Percentiles rank a stretch among this genome's conserved stretches.
Evolutionary conservation across 1,139 yeast genomes (phyloP).

Genomic region (Yamadazyma sp.): DNA sequence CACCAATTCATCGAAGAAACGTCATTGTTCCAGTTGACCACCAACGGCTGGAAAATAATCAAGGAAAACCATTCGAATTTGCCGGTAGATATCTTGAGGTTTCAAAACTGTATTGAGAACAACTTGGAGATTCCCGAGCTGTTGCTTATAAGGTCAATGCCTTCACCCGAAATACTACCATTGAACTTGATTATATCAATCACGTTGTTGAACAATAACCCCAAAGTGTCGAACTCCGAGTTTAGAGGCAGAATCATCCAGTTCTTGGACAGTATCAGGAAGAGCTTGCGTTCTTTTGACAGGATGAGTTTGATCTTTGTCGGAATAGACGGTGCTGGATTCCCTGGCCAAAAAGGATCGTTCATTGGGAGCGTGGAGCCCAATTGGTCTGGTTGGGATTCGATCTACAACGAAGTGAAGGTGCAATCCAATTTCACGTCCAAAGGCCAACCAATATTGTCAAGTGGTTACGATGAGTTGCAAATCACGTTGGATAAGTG

Average conservation of each 20-base stretch:
- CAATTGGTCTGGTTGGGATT: conserved; percentile 61
- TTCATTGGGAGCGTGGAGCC: conserved; percentile 54
- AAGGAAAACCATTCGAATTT: conserved; percentile 23
- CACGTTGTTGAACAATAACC: conserved; percentile 40
- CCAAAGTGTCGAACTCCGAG: conserved; percentile 30
- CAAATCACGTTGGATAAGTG: conserved; percentile 29
- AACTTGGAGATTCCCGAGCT: conserved; percentile 41
- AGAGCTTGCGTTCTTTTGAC: conserved; percentile 41
- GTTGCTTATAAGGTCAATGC: conserved; percentile 35
- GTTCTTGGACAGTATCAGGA: conserved; percentile 26
- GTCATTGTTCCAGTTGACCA: conserved; percentile 49
- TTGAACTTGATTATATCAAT: conserved; percentile 50
- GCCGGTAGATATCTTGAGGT: conserved; percentile 41
- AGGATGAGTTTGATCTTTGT: conserved; percentile 54
- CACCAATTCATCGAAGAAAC: conserved; percentile 19
- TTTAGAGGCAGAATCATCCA: conserved; percentile 29
- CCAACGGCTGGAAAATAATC: conserved; percentile 49
- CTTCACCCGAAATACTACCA: conserved; percentile 41
- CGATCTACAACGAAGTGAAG: conserved; percentile 41
- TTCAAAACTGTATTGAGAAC: conserved; percentile 32
- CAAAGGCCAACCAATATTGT: conserved; percentile 18
- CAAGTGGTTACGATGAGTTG: conserved; percentile 25
- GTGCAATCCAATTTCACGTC: conserved; percentile 27
- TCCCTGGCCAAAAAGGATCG: conserved; percentile 39
- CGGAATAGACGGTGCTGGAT: conserved; percentile 46